These are phyloP conservation scores for Coemansia sp. DNA, from an alignment of 371 early-diverging fungal genomes.

Conservation along the genomic window DNA sequence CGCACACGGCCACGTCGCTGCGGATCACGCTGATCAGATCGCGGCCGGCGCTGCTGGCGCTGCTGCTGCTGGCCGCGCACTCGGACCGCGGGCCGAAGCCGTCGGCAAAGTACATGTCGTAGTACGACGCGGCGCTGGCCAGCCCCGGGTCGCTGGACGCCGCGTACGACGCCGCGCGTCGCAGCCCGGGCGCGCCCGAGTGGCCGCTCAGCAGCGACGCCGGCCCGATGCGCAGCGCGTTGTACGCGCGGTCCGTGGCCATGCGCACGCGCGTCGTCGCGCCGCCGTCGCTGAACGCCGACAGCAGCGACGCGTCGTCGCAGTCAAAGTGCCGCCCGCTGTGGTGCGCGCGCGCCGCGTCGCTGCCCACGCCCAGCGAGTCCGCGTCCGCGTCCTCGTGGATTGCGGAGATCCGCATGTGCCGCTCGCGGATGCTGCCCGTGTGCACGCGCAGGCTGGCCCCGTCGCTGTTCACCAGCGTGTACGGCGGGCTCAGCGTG, in stretches of 20 bases:
- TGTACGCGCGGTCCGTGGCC: constrained; percentile 42
- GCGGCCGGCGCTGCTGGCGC: background rate
- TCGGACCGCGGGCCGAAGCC: constrained; percentile 2
- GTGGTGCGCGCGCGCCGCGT: background rate
- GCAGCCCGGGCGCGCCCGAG: constrained; percentile 7
- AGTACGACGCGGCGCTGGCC: constrained; percentile 26
- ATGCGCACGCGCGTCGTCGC: constrained; percentile 40
- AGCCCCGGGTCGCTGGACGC: constrained; percentile 34
- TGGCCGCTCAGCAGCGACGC: constrained; percentile 20
- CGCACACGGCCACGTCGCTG: constrained; percentile 42
- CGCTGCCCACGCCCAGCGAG: constrained; percentile 5
- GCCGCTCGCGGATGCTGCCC: constrained; percentile 46
- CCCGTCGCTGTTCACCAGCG: constrained; percentile 45
- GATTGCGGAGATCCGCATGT: constrained; percentile 32
- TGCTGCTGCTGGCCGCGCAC: background rate
- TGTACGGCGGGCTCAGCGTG: constrained; percentile 40
- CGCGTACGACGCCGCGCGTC: constrained; percentile 27
- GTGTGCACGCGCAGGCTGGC: constrained; percentile 46
- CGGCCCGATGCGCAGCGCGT: constrained; percentile 33
- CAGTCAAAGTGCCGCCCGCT: constrained; percentile 4
- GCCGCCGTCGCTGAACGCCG: constrained; percentile 40
- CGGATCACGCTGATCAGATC: constrained; percentile 38
- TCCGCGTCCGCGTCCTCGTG: constrained; percentile 38
- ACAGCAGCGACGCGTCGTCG: constrained; percentile 30
- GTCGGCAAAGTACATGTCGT: constrained; percentile 32